Evolutionary conservation across 2,329 filamentous ascomycete genomes (phyloP), one percentile per base, ranked within the genome.

Genomic region (Colletotrichum spinosum): DNA sequence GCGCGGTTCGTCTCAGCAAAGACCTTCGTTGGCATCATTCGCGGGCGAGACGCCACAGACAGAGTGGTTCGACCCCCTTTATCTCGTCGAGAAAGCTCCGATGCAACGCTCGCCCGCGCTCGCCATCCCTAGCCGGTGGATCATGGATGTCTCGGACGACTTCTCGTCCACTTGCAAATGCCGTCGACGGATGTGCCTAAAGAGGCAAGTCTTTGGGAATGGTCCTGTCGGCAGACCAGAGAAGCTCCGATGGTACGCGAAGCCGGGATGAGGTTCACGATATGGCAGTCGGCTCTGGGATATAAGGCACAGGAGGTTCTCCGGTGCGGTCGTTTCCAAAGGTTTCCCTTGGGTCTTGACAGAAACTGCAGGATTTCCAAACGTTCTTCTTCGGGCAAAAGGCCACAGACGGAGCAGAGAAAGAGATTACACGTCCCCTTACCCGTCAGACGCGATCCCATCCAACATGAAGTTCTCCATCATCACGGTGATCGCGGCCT

Each of bases 401-500:
- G 25, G 25, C 25, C 25, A 25, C 25, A 5, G 25, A 25, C 3
- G 5, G 25, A 25, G 25, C 25, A 5, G 25, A 25, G 4, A 13
- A 41, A 41, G 4, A 41, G 3, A 9, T 41, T 41, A 9, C 1
- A 4, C 13, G 38, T 9, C 13, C 9, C 3, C 13, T 17, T 17
- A 10, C 9, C 44, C 15, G 6, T 10, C 9, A 8, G 8, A 25
- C n/a, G 6, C 35, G 25, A 2, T 8, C 42, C 1, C 25, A 2
- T 34, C 8, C 49, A 54, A 41, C 38, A 64, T 55, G 49, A 70
- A 73, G 15, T 37, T 77, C 67, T 72, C 75, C 8, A 59, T 75
- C 45, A 42, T 77, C 35, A 51, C 75, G 39, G 67, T 73, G 25
- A 15, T 60, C 34, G 63, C 73, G 17, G 67, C 74, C 9, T 79